Evolutionary conservation across 306 rosid species (phyloP), one percentile per base, ranked within the genome.

Genomic region (Castanopsis chinensis): DNA sequence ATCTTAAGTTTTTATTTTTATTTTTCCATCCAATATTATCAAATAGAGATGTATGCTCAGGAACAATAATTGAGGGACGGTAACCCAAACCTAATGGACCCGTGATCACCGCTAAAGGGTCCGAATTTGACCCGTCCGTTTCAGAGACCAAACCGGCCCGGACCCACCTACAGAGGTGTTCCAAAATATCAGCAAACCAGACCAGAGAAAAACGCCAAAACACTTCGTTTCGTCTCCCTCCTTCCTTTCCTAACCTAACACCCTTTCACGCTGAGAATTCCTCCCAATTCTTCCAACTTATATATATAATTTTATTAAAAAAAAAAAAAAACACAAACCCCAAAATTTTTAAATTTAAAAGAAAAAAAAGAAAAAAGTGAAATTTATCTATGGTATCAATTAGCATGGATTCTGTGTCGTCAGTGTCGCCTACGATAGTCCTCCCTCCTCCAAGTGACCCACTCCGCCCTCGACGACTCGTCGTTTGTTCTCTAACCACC

Each of bases 381-480:
- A 10, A 6, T 30, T 37, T 45, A 11, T 3, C 1, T 12, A 2
- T 11, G 53, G 53, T 45, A 45, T 45, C 49, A 52, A 51, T 3
- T 68, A 72, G 41, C 65, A 94, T 95, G 99, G 99, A 95, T 83
- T 93, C 98, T 1, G 91, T 95, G 45, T 88, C 98, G 6, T 86
- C 97, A 0, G 95, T 95, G 0, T 88, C 91, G 0, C 88, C 97
- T 23, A 90, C 98, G 72, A 72, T 89, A 65, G 90, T 86, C 19
- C 87, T 92, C 19, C 96, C 94, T 71, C 91, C 92, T 18, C 84
- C 91, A 13, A 84, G 77, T 45, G 86, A 81, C 37, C 73, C 83
- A 1, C 87, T 88, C 84, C 80, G 80, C 67, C 74, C 78, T 18
- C 84, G 87, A 4, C 83, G 85, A 19, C 21, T 88, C 12, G 49